Conservation (phyloP, 2,329 filamentous ascomycete genomes). For the Sporothrix globosa region DNA sequence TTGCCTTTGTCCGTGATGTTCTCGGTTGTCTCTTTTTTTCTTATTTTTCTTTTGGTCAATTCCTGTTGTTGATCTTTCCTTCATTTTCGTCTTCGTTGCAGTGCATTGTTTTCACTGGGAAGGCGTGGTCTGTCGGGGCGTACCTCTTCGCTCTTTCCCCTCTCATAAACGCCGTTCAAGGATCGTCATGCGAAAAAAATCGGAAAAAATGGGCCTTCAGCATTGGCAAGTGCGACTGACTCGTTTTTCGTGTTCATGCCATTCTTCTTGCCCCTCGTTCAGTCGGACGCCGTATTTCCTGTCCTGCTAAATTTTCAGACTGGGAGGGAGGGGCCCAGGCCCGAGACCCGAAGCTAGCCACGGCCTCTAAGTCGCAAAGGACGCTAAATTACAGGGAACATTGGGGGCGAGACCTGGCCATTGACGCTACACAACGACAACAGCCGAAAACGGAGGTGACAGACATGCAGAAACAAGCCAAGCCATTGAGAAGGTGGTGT, state of each 20-base stretch:
- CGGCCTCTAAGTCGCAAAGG: neutral
- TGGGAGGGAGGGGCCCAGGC: neutral
- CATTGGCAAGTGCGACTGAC: constrained; percentile 12
- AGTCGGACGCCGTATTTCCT: constrained; percentile 18
- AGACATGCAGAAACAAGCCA: neutral
- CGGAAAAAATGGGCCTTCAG: neutral
- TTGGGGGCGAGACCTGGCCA: constrained; percentile 11
- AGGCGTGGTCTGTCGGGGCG: constrained; percentile 5
- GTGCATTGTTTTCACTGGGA: neutral
- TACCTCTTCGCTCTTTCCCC: neutral
- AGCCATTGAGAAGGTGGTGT: neutral
- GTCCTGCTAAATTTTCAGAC: constrained; percentile 24
- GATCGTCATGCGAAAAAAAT: neutral
- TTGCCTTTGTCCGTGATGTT: neutral
- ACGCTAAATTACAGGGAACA: constrained; percentile 9
- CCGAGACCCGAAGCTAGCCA: constrained; percentile 21
- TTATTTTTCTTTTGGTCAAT: neutral
- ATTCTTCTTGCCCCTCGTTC: neutral
- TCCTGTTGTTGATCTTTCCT: neutral
- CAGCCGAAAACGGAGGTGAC: constrained; percentile 22
- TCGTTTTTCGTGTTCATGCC: constrained; percentile 1
- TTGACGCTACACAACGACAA: neutral
- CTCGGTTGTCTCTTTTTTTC: neutral
- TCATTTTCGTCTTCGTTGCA: neutral
- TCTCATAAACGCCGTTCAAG: constrained; percentile 10